A percentile compares a stretch with the other conserved stretches of the same genome.
These are phyloP conservation scores for Solanum paucissectum DNA, from an alignment of 257 asterid genomes.

Conservation along the genomic window DNA sequence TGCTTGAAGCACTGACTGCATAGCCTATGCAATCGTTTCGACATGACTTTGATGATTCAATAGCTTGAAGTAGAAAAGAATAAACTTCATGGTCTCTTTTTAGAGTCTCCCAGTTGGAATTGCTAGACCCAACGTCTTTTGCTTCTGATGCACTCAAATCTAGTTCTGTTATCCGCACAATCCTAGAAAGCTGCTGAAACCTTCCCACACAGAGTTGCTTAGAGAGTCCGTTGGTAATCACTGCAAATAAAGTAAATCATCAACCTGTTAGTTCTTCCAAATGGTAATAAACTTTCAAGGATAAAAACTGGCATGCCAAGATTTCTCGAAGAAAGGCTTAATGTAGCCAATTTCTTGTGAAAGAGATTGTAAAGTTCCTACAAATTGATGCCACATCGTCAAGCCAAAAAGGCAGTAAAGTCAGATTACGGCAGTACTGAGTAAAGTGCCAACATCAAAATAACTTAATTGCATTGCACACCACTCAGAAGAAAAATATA, in stretches of 20 bases:
- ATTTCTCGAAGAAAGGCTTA: not conserved
- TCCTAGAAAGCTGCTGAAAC: conserved; percentile 49
- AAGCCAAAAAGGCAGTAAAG: not conserved
- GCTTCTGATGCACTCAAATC: conserved; percentile 5
- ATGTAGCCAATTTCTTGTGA: not conserved
- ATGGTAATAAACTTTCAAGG: not conserved
- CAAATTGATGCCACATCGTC: not conserved
- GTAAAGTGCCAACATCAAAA: not conserved
- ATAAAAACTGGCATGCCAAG: not conserved
- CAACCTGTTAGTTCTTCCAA: not conserved
- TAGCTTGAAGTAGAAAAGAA: conserved; percentile 51
- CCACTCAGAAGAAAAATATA: not conserved
- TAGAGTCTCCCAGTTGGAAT: conserved; percentile 22
- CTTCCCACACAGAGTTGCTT: conserved; percentile 40
- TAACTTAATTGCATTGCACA: not conserved
- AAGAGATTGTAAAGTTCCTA: not conserved
- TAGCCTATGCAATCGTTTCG: conserved; percentile 42
- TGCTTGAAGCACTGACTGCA: conserved; percentile 81
- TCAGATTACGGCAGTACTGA: not conserved
- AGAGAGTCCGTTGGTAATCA: conserved; percentile 42
- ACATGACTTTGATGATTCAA: conserved; percentile 30
- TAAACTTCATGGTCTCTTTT: conserved; percentile 49
- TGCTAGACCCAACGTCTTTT: conserved; percentile 17
- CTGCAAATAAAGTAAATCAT: conserved; percentile 28
- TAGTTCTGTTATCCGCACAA: conserved; percentile 21